These are phyloP conservation scores for Penicillium sp. DNA, from an alignment of 2,329 filamentous ascomycete genomes.

Conservation along the genomic window DNA sequence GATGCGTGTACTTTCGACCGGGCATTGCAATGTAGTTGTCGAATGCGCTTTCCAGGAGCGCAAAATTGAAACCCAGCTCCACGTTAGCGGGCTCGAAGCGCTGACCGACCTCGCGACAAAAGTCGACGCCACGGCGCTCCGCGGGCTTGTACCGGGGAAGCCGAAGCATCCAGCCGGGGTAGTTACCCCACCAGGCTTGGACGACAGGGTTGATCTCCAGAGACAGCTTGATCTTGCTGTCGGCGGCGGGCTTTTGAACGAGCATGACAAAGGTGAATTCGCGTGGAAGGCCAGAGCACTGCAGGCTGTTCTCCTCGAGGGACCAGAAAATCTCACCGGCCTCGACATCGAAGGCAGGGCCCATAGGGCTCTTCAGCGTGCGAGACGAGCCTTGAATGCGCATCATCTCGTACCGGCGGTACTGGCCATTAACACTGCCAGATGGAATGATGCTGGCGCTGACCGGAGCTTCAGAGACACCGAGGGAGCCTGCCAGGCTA, in stretches of 20 bases:
- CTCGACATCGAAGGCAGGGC: slow-evolving; percentile 38
- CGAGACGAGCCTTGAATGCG: slow-evolving; percentile 47
- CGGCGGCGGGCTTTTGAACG: slow-evolving; percentile 42
- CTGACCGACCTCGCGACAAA: slow-evolving; percentile 43
- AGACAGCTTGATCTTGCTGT: slow-evolving; percentile 36
- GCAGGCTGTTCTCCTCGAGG: slow-evolving; percentile 47
- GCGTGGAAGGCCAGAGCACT: slow-evolving; percentile 47
- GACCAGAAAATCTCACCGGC: slow-evolving; percentile 49
- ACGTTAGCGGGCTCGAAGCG: slow-evolving; percentile 37
- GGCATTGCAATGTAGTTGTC: slow-evolving; percentile 46
- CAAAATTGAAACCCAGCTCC: slow-evolving; percentile 45
- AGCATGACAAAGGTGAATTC: slow-evolving; percentile 51
- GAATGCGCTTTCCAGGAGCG: slow-evolving; percentile 37
- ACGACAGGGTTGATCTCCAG: slow-evolving; percentile 44
- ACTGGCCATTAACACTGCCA: slow-evolving; percentile 39
- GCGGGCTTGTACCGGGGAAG: slow-evolving; percentile 37
- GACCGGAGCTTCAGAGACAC: slow-evolving; percentile 44
- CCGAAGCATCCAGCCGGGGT: slow-evolving; percentile 40
- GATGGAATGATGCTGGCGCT: slow-evolving; percentile 41
- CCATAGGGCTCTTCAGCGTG: slow-evolving; percentile 35
- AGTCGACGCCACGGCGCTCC: slow-evolving; percentile 35
- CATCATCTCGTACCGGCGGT: slow-evolving; percentile 49
- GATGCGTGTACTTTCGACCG: slow-evolving; percentile 35
- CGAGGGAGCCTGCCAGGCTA: slow-evolving; percentile 44
- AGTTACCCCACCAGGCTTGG: slow-evolving; percentile 39